Base-by-base conservation (phyloP, 495 filamentous ascomycete genomes). In the Xylaria scruposa region DNA sequence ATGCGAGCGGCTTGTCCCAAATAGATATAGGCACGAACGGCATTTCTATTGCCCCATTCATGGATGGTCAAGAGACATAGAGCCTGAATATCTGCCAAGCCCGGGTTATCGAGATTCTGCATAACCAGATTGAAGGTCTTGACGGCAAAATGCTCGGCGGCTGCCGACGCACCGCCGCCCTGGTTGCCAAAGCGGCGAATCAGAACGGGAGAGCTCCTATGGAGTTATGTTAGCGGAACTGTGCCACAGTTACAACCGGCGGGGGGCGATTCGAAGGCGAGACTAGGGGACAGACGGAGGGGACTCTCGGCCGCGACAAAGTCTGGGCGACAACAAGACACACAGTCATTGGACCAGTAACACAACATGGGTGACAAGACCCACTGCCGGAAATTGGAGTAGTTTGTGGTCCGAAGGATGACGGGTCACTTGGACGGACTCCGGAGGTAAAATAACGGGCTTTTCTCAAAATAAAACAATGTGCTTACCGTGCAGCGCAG, bases 41-140 rank as follows among this genome's bases (percentile, higher is more conserved):
- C 85, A 73, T 86, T 85, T 21, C 85, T 76, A 71, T 80, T 84
- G 60, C 85, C 85, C 85, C 85, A 86, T 76, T 86, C 85, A 73
- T 86, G 85, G 65, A 86, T 81, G 71, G 84, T 83, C 49, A 86
- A 70, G 40, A 86, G 81, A 77, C 85, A 86, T 60, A 86, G 77
- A 70, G 83, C 81, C 79, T 86, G 85, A 73, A 86, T 84, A 69
- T 86, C 85, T 67, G 85, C 83, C 67, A 86, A 81, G 74, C 76
- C 82, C 67, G 84, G 84, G 53, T 83, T 81, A 69, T 85, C 84
- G 65, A 86, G 73, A 8, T 80, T 79, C 62, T 81, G 76, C 81
- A 83, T 85, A 59, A 86, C 80, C 60, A 83, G 74, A 74, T 77
- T 76, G 77, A 82, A 83, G 38, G 85, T 81, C 81, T 86, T 86